Conservation (phyloP, 768 basidiomycete species). For the Lactarius hatsudake region DNA sequence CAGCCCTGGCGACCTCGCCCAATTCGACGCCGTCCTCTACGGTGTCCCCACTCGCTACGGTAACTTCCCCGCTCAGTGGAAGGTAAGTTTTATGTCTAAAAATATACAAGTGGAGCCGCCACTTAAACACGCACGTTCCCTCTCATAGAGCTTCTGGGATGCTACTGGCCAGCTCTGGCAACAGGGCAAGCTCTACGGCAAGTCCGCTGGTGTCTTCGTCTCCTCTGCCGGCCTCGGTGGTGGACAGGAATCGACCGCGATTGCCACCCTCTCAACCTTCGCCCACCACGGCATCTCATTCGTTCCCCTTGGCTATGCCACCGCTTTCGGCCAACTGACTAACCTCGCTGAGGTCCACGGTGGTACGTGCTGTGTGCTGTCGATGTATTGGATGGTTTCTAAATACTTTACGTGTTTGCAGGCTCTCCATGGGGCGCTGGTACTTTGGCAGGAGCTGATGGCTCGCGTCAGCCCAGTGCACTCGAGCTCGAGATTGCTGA, state of each 20-base stretch:
- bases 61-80: slow-evolving; percentile 76
- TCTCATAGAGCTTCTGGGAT: slow-evolving; percentile 67
- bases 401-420: slow-evolving; percentile 29
- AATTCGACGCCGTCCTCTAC: slow-evolving; percentile 71
- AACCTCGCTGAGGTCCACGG: slow-evolving; percentile 53
- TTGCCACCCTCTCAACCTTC: slow-evolving; percentile 54
- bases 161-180: slow-evolving; percentile 66
- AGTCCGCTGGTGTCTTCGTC: slow-evolving; percentile 72
- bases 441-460: slow-evolving; percentile 49
- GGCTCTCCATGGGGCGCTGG: slow-evolving; percentile 80
- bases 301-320: slow-evolving; percentile 71
- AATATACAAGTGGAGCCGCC: neutral
- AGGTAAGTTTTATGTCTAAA: slow-evolving; percentile 40
- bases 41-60: slow-evolving; percentile 83
- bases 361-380: slow-evolving; percentile 41
- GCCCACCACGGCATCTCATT: slow-evolving; percentile 70
- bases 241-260: slow-evolving; percentile 68
- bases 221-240: slow-evolving; percentile 73
- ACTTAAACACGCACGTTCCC: neutral
- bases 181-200: slow-evolving; percentile 60
- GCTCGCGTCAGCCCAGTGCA: slow-evolving; percentile 45
- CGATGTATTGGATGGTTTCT: neutral
- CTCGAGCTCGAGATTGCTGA: slow-evolving; percentile 52
- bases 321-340: slow-evolving; percentile 42
- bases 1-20: slow-evolving; percentile 47